Base-by-base conservation (phyloP, 495 filamentous ascomycete species). In the Xylaria venustula region DNA sequence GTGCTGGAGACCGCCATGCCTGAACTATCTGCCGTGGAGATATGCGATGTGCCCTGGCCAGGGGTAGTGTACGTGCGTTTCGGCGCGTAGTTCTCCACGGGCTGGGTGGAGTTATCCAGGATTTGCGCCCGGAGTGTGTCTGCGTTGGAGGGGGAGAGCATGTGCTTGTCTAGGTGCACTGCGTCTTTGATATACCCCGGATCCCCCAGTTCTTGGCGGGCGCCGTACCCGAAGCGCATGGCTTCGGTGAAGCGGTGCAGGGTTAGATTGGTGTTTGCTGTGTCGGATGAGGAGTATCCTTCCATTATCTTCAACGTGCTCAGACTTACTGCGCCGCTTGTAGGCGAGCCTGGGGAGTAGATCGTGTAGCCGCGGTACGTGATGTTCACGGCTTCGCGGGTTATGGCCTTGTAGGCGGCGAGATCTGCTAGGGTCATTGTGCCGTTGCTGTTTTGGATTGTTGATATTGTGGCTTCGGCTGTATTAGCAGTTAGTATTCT, bases 361-460 rank as follows among this genome's bases (percentile, higher is more conserved):
- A 97, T 73, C 47, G 79, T 86, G 67, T 83, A 91, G 22, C 82
- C 86, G 0, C 88, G 81, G 67, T 94, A 97, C 11, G 84, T 74
- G 58, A 93, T 90, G 63, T 80, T 78, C 0, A 87, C 74, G 0
- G 86, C 75, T 7, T 85, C 75, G 17, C 90, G 78, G 30, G 87
- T 77, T 0, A 81, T 80, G 8, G 89, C 79, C 0, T 79, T 74
- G 68, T 96, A 97, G 52, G 83, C 84, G 32, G 74, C 75, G 25
- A 97, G 73, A 66, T 97, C 93, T 0, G 85, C 79, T 1, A 95
- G 68, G 0, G 89, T 93, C 90, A 97, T 92, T 2, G 85, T 93
- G 7, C 93, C 93, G 56, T 91, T 89, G 1, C 74, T 67, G 0
- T 71, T 69, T 66, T 87, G 84, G 22, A 94, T 56, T 0, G 86